Base-by-base conservation (phyloP, 2,329 filamentous ascomycete genomes). In the Aspergillus pseudoviridinutans region DNA sequence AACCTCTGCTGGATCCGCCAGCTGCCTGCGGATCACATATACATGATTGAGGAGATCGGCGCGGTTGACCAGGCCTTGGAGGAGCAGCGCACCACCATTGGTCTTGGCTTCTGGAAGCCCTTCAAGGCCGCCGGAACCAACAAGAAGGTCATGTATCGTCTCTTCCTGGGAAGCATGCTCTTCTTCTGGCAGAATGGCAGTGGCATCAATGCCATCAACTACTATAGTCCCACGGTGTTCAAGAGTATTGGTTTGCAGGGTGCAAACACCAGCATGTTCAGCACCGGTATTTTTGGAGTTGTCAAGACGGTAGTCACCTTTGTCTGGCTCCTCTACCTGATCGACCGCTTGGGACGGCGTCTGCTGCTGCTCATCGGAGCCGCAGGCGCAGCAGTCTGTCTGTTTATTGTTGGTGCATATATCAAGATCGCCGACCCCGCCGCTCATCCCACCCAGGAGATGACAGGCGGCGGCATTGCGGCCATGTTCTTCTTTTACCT, bases 121-220 rank as follows among this genome's bases (percentile, higher is more conserved):
- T 90, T 91, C 75, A 70, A 78, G 58, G 77, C 79, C 7, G 78
- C 84, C 24, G 78, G 81, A 57, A 80, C 78, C 64, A 75, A 84
- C 62, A 78, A 76, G 57, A 82, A 82, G 67, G 82, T 89, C 27
- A 84, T 84, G 63, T 90, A 85, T 79, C 84, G 89, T 46, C 86
- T 93, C 74, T 83, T 90, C 70, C 80, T 92, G 10, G 89, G 89
- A 50, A 83, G 83, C 55, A 83, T 89, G 66, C 80, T 93, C 22
- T 92, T 92, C 79, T 77, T 92, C 54, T 91, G 86, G 81, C 90
- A 93, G 73, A 93, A 93, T 65, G 87, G 87, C 51, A 81, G 78
- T 3, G 89, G 89, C 2, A 91, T 91, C 76, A 91, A 91, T 64
- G 88, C 88, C 22, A 87, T 90, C 76, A 91, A 91, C 77, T 91